A percentile compares a stretch with the other conserved stretches of the same genome.
Evolutionary conservation across 495 filamentous ascomycete species (phyloP).

Genomic region (Podospora pseudoanserina): DNA sequence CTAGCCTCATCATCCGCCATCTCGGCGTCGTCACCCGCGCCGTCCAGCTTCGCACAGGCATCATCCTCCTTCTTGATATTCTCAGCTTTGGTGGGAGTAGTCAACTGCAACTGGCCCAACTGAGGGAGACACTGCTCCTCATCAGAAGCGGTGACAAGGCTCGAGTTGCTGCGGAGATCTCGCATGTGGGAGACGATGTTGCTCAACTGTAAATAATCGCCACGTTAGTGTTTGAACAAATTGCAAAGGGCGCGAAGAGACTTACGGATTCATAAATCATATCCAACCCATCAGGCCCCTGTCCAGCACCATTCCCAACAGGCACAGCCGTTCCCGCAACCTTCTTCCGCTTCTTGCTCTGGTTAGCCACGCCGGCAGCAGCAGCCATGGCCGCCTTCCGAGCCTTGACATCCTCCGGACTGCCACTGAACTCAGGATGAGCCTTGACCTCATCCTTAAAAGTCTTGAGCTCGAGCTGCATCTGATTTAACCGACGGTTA

Average conservation of each 20-base stretch:
- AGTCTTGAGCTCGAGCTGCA: conserved; percentile 1
- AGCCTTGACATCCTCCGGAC: not conserved
- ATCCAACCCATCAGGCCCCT: not conserved
- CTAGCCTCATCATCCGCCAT: not conserved
- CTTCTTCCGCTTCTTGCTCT: not conserved
- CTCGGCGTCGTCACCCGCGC: not conserved
- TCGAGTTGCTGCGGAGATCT: not conserved
- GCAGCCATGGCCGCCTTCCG: not conserved
- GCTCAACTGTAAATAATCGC: not conserved
- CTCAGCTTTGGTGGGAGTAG: no score
- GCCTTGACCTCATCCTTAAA: not conserved
- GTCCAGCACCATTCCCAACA: not conserved
- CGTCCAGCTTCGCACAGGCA: not conserved
- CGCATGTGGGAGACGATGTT: not conserved
- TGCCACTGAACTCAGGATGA: not conserved
- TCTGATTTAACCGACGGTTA: not conserved
- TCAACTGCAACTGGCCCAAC: no score
- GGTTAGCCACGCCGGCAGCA: not conserved
- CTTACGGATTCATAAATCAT: not conserved
- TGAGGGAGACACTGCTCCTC: not conserved
- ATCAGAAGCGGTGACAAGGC: not conserved
- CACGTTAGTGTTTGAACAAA: not conserved
- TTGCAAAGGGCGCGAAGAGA: not conserved
- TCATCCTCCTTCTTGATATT: not conserved
- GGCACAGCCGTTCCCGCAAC: not conserved